Evolutionary conservation across 495 filamentous ascomycete genomes (phyloP).

Genomic region (Usnea hakonensis): DNA sequence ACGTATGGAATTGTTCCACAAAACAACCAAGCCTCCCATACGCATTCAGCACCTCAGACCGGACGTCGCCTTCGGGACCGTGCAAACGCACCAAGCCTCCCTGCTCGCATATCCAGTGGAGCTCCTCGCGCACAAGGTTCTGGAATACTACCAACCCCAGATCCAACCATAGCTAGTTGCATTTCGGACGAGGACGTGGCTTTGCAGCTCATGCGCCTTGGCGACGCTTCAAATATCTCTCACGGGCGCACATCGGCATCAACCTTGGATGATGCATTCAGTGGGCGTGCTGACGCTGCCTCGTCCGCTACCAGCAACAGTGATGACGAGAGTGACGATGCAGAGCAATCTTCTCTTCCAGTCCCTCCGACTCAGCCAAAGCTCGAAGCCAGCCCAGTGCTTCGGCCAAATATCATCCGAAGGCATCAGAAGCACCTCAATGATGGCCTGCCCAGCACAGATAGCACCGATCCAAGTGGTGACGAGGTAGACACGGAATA

Average conservation of each 20-base stretch:
- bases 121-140: conserved; percentile 36
- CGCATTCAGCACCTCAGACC: conserved; percentile 50
- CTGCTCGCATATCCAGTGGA: conserved; percentile 30
- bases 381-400: conserved; percentile 34
- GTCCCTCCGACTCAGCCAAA: conserved; percentile 53
- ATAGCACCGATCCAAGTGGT: conserved; percentile 66
- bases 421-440: conserved; percentile 50
- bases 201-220: conserved; percentile 87
- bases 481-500: conserved; percentile 45
- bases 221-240: conserved; percentile 84
- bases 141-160: conserved; percentile 80
- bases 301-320: conserved; percentile 79
- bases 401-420: conserved; percentile 42
- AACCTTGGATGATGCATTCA: conserved; percentile 84
- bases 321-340: conserved; percentile 64
- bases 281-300: conserved; percentile 74
- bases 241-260: conserved; percentile 88
- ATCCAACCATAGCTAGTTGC: conserved; percentile 87
- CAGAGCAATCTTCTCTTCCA: conserved; percentile 54
- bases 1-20: conserved; percentile 36
- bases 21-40: conserved; percentile 40
- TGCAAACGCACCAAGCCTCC: conserved; percentile 25
- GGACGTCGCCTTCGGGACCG: conserved; percentile 61
- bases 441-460: conserved; percentile 57
- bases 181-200: conserved; percentile 98